Base-by-base conservation (phyloP, 352 stramenopile genomes). In the Globisporangium middletonii region DNA sequence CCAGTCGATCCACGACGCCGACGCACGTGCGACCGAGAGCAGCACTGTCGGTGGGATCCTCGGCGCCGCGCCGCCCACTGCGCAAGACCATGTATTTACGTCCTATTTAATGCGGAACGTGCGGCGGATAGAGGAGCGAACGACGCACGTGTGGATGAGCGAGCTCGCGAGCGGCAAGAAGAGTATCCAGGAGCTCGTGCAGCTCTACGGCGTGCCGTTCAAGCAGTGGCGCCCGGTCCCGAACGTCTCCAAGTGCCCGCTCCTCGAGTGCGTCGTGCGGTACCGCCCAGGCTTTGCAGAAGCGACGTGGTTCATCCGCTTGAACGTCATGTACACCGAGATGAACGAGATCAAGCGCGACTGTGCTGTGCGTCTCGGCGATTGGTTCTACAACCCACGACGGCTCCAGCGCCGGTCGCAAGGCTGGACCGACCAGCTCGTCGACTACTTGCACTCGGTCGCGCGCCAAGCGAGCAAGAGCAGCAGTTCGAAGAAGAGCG, bases 301-400 rank as follows among this genome's bases (percentile, higher is more conserved):
- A 35, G 83, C 85, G 15, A 92, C 85, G 30, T 95, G 85, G 85
- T 92, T 89, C 60, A 76, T 92, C 33, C 78, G 77, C 3, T 63
- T 92, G 33, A 95, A 95, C 63, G 85, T 95, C 18, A 75, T 95
- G 41, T 95, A 93, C 63, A 88, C 85, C 27, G 85, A 95, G 59
- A 83, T 92, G 73, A 77, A 91, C 47, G 83, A 91, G 49, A 86
- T 93, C 45, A 83, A 90, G 64, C 77, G 81, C 0, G 83, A 92
- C 49, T 77, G 69, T 4, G 59, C 66, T 9, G 59, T 83, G 38
- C 74, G 85, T 23, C 71, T 68, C 35, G 81, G 80, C 3, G 85
- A 95, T 53, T 92, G 79, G 82, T 92, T 95, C 50, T 89, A 81
- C 68, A 89, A 84, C 50, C 81, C 85, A 6, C 69, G 81, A 27